Conservation (phyloP, 2,329 filamentous ascomycete genomes). For the Monilinia vaccinii-corymbosi region DNA sequence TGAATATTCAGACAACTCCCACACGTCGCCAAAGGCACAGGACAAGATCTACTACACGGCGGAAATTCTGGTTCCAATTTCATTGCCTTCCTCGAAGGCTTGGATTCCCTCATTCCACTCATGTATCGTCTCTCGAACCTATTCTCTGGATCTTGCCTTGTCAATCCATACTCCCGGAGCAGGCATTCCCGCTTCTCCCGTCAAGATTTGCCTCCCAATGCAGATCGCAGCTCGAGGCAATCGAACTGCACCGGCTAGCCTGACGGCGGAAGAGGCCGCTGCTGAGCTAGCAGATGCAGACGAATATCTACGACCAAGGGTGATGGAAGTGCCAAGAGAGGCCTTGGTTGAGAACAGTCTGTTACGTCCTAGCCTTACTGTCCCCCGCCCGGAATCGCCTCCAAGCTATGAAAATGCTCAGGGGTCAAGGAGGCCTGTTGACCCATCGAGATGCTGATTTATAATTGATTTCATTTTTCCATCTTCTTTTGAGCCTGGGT, state of each 20-base stretch:
- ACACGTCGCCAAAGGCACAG: slow-evolving; percentile 7
- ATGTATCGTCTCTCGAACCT: slow-evolving; percentile 56
- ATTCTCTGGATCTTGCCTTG: slow-evolving; percentile 50
- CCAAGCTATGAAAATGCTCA: slow-evolving; percentile 25
- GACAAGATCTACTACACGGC: slow-evolving; percentile 42
- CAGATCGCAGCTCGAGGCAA: slow-evolving; percentile 26
- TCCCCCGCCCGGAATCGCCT: slow-evolving; percentile 17
- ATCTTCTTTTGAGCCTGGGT: too few species aligned
- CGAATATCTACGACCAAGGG: slow-evolving; percentile 23
- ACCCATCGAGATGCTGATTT: slow-evolving; percentile 15
- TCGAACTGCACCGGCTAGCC: slow-evolving; percentile 3
- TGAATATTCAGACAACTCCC: slow-evolving; percentile 17
- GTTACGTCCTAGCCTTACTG: slow-evolving; percentile 6
- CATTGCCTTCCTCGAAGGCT: slow-evolving; percentile 48
- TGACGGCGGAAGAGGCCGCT: slow-evolving; percentile 18
- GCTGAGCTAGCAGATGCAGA: slow-evolving; percentile 24
- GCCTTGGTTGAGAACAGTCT: slow-evolving; percentile 23
- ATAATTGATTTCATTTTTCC: background rate
- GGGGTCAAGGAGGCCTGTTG: slow-evolving; percentile 1
- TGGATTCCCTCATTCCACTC: slow-evolving; percentile 63
- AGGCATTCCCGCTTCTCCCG: slow-evolving; percentile 30
- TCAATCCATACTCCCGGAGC: slow-evolving; percentile 42
- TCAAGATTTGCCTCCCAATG: slow-evolving; percentile 23
- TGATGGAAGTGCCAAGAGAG: slow-evolving; percentile 23
- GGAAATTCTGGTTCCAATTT: slow-evolving; percentile 53